Evolutionary conservation across 2,329 filamentous ascomycete genomes (phyloP).

Genomic region (Tolypocladium capitatum): DNA sequence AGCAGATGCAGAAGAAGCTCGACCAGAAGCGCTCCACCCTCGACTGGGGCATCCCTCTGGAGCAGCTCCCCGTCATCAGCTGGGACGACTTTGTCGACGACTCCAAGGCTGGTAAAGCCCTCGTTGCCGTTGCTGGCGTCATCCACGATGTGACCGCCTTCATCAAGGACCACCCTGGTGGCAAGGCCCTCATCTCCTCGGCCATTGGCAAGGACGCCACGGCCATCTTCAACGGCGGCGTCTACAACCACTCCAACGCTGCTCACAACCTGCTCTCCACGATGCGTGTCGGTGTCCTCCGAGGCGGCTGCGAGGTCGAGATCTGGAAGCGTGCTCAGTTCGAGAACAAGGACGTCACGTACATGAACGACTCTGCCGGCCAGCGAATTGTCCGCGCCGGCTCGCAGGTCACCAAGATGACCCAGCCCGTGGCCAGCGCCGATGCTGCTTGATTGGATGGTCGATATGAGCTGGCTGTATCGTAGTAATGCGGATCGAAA

Average conservation of each 20-base stretch:
- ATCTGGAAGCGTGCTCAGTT: slow-evolving; percentile 82
- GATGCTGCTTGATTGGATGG: slow-evolving; percentile 55
- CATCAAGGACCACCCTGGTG: slow-evolving; percentile 82
- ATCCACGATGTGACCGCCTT: slow-evolving; percentile 77
- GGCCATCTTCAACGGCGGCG: slow-evolving; percentile 82
- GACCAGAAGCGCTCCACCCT: slow-evolving; percentile 72
- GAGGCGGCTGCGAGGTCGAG: slow-evolving; percentile 78
- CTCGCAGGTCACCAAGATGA: slow-evolving; percentile 70
- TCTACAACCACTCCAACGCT: slow-evolving; percentile 81
- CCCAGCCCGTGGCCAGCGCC: slow-evolving; percentile 67
- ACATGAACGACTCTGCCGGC: slow-evolving; percentile 68
- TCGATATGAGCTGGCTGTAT: neutral
- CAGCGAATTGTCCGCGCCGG: slow-evolving; percentile 78
- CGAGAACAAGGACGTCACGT: slow-evolving; percentile 71
- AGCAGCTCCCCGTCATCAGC: slow-evolving; percentile 72
- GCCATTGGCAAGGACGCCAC: slow-evolving; percentile 80
- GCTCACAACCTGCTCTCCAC: slow-evolving; percentile 80
- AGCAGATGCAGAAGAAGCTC: slow-evolving; percentile 86
- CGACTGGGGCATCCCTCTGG: slow-evolving; percentile 76
- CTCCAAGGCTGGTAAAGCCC: slow-evolving; percentile 60
- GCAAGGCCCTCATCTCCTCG: slow-evolving; percentile 71
- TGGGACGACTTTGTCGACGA: slow-evolving; percentile 79
- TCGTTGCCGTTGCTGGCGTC: slow-evolving; percentile 69
- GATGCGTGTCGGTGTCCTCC: slow-evolving; percentile 77
- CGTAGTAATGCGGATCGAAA: neutral